Percentiles rank a stretch among this genome's conserved stretches.
phyloP scores from a whole-genome alignment of 176 grass and related monocot species.

The Oryza rufipogon region DNA sequence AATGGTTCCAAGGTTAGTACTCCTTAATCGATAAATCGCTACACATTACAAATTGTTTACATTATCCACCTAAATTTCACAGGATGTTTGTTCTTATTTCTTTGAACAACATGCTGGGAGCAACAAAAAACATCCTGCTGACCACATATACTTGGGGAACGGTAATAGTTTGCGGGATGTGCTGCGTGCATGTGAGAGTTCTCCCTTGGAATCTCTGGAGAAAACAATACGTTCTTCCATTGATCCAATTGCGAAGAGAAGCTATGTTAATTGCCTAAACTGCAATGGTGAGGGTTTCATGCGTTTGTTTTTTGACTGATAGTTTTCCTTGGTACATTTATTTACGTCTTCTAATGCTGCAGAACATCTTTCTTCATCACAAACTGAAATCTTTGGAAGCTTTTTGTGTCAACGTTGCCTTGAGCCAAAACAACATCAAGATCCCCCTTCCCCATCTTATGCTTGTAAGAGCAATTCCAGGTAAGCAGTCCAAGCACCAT shows the following conservation, averaged over 20 bases:
- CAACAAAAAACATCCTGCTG: constrained; percentile 75
- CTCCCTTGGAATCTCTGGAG: constrained; percentile 57
- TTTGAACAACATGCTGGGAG: constrained; percentile 86
- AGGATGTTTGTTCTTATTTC: constrained; percentile 64
- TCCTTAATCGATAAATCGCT: constrained; percentile 2
- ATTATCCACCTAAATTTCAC: constrained; percentile 41
- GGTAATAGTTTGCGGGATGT: constrained; percentile 72
- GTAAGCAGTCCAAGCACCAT: constrained; percentile 40
- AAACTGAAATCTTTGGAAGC: constrained; percentile 44
- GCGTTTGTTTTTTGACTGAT: constrained; percentile 19
- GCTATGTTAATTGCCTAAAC: constrained; percentile 51
- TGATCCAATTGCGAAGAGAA: constrained; percentile 51
- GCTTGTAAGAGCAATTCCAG: constrained; percentile 44
- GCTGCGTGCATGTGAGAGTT: constrained; percentile 44
- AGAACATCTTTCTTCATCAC: constrained; percentile 46
- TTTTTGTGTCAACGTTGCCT: constrained; percentile 57
- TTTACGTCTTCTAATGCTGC: constrained; percentile 43
- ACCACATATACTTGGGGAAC: constrained; percentile 69
- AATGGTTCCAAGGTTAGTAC: constrained; percentile 66
- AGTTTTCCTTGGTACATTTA: constrained; percentile 22
- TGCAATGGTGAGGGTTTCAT: constrained; percentile 58
- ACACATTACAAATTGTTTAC: constrained; percentile 21
- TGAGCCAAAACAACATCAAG: constrained; percentile 48
- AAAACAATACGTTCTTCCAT: constrained; percentile 55
- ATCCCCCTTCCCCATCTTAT: constrained; percentile 40